Base-by-base conservation (phyloP, 441 rosid genomes). In the Arabidopsis lyrata region DNA sequence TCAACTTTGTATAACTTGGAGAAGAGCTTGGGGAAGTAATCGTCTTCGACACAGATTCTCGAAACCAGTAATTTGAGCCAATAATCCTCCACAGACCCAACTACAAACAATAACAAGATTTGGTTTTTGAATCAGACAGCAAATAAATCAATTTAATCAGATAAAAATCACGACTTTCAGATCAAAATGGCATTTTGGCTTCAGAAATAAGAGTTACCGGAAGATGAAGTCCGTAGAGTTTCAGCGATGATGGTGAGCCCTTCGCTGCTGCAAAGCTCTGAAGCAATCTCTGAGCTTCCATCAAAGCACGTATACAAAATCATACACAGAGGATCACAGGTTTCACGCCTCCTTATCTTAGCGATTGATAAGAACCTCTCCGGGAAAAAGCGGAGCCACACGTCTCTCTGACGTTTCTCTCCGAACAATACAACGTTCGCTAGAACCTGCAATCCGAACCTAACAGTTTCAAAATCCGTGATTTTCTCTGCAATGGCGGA, bases 11-110 rank as follows among this genome's bases (percentile, higher is more conserved):
- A 56, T 49, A 70, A 54, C 58, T 53, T 66, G 20, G 84, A 77
- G 74, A 92, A 88, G 57, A 92, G 69, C 13, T 24, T 31, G 8
- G 80, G 82, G 48, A 95, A 88, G 78, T 52, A 78, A 45, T 59
- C 47, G 22, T 82, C 90, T 66, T 87, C 90, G 50, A 90, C 52
- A 70, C 93, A 92, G 35, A 86, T 74, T 58, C 89, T 83, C 29
- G 95, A 89, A 24, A 95, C 77, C 63, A 95, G 72, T 68, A 88
- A 54, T 85, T 89, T 88, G 39, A 90, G 81, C 97, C 98, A 90
- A 67, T 89, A 76, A 48, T 76, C 85, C 78, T 89, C 96, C 27
- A 77, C 65, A 77, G 82, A 87, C 53, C 96, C 96, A 85, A 86
- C 97, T 91, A 39, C 66, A 74, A 38, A 57, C 16, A 63, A 44